Evolutionary conservation across 2,329 filamentous ascomycete species (phyloP).

Genomic region (Aspergillus sp.): DNA sequence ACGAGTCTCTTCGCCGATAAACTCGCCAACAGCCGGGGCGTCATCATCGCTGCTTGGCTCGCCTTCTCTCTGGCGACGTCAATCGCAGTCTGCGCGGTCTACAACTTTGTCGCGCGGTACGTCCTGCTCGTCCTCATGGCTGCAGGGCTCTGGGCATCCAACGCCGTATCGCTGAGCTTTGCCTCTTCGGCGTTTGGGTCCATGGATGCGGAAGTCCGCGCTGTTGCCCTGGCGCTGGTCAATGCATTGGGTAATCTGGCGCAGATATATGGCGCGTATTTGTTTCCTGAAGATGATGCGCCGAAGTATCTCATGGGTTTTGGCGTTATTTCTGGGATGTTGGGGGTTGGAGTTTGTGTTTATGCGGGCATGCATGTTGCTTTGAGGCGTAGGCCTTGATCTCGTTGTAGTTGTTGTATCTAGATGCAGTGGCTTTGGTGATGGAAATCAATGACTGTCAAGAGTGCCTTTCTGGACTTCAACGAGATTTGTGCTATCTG

Average conservation of each 20-base stretch:
- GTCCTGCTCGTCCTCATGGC: conserved; percentile 6
- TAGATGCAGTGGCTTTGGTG: too few relatives aligned
- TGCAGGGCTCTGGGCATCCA: conserved; percentile 1
- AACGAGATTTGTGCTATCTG: too few relatives aligned
- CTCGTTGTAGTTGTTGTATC: background rate
- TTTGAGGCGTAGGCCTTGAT: background rate
- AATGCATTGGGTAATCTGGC: conserved; percentile 1
- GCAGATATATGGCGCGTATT: background rate
- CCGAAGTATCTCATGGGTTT: conserved; percentile 1
- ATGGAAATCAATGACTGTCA: too few relatives aligned
- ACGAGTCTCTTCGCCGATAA: background rate
- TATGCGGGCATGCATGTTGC: background rate
- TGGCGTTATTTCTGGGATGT: background rate
- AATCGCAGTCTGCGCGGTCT: background rate
- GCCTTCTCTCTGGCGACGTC: background rate
- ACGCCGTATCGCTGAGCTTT: background rate
- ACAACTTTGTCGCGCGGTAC: background rate
- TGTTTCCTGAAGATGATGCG: background rate
- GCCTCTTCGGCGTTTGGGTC: background rate
- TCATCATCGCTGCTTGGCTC: background rate
- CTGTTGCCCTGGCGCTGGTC: background rate
- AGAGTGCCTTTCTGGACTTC: too few relatives aligned
- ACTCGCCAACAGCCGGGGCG: background rate
- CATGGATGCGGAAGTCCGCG: background rate
- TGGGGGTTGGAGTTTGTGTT: background rate